Evolutionary conservation across 2,329 filamentous ascomycete genomes (phyloP).

Genomic region (Nemania sp.): DNA sequence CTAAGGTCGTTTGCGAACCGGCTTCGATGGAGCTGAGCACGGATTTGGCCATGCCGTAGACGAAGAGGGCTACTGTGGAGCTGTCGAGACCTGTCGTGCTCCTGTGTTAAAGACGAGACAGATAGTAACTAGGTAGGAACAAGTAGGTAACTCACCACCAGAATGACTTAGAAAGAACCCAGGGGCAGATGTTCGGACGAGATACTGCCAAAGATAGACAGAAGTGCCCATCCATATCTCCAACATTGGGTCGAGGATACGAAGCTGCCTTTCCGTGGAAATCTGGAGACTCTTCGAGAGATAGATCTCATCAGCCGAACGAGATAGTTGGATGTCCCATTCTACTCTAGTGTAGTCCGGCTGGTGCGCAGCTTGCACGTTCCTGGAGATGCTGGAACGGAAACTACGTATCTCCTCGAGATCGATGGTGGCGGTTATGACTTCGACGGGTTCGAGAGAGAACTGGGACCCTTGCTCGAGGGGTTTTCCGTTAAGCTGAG

Average conservation of each 20-base stretch:
- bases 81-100: constrained; percentile 6
- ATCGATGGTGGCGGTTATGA: constrained; percentile 20
- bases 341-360: constrained; percentile 19
- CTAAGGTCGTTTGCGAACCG: constrained; percentile 17
- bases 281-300: constrained; percentile 11
- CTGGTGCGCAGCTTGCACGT: constrained; percentile 20
- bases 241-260: constrained; percentile 23
- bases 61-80: constrained; percentile 17
- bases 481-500: constrained; percentile 13
- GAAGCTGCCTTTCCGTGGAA: constrained; percentile 16
- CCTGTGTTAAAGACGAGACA: background rate
- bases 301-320: constrained; percentile 18
- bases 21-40: constrained; percentile 16
- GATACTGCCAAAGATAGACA: constrained; percentile 24
- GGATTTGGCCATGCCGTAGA: constrained; percentile 24
- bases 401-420: constrained; percentile 18
- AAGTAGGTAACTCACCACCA: constrained; percentile 3
- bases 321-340: constrained; percentile 13
- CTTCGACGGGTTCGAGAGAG: constrained; percentile 22
- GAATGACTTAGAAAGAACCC: constrained; percentile 23
- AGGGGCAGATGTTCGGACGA: constrained; percentile 16
- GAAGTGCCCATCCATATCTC: constrained; percentile 25
- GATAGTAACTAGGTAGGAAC: too few species aligned
- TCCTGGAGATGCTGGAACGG: constrained; percentile 17
- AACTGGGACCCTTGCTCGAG: constrained; percentile 21